phyloP scores from a whole-genome alignment of 352 stramenopile genomes.

The Phytophthora palmivora region DNA sequence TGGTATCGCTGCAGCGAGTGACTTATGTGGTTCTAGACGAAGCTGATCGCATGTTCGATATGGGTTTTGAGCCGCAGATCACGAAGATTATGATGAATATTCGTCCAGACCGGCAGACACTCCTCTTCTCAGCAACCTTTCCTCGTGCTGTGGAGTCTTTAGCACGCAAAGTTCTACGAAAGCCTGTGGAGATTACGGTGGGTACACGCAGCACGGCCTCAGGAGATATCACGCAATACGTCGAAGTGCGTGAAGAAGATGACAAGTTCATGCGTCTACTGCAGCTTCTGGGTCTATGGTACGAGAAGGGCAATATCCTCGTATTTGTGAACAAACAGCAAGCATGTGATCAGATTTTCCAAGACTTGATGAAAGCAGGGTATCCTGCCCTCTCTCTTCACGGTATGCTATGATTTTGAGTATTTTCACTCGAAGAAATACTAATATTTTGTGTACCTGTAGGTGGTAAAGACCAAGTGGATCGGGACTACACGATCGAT shows the following conservation, averaged over 20 bases:
- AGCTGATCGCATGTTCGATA: slow-evolving; percentile 99
- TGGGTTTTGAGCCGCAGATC: slow-evolving; percentile 99
- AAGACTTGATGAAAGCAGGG: slow-evolving; percentile 96
- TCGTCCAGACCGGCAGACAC: slow-evolving; percentile 90
- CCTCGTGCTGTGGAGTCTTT: slow-evolving; percentile 93
- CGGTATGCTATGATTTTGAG: slow-evolving; percentile 49
- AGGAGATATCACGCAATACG: slow-evolving; percentile 97
- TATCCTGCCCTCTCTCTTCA: slow-evolving; percentile 98
- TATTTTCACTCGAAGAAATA: background rate
- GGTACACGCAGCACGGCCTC: slow-evolving; percentile 96
- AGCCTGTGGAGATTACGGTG: slow-evolving; percentile 97
- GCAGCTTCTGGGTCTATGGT: slow-evolving; percentile 96
- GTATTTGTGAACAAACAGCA: slow-evolving; percentile 99
- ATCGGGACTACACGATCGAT: slow-evolving; percentile 98
- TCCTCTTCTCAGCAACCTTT: slow-evolving; percentile 99
- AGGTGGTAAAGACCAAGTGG: slow-evolving; percentile 99
- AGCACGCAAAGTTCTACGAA: slow-evolving; percentile 90
- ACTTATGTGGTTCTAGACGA: slow-evolving; percentile 99
- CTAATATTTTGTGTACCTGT: slow-evolving; percentile 5
- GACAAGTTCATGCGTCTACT: slow-evolving; percentile 99
- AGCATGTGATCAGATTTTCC: slow-evolving; percentile 96
- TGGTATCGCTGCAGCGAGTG: slow-evolving; percentile 96
- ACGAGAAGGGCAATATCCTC: slow-evolving; percentile 97
- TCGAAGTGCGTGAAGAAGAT: slow-evolving; percentile 98
- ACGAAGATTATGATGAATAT: slow-evolving; percentile 96